Percentiles rank a stretch among this genome's conserved stretches.
Evolutionary conservation across 1,284 basidiomycete species (phyloP).

Genomic region (Schizophyllum amplum): DNA sequence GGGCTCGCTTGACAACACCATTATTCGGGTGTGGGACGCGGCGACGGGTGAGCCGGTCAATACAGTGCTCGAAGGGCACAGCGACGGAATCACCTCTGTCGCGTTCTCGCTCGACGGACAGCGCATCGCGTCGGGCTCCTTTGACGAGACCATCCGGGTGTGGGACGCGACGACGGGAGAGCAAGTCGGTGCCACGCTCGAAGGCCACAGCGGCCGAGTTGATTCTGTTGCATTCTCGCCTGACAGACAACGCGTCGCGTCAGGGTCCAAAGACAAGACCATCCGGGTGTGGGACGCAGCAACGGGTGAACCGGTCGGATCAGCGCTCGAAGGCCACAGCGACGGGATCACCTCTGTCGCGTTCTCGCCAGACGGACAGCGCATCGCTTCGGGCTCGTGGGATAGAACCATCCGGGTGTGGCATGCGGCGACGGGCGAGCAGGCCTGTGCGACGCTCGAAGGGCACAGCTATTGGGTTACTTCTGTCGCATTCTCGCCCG

Average conservation of each 20-base stretch:
- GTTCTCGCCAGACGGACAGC: slow-evolving; percentile 4
- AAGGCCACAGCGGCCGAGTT: background rate
- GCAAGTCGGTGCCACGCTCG: background rate
- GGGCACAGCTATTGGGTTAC: background rate
- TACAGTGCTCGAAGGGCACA: background rate
- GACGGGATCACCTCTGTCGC: slow-evolving; percentile 1
- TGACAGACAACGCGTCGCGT: slow-evolving; percentile 10
- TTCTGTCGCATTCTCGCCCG: slow-evolving; percentile 9
- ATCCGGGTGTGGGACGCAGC: slow-evolving; percentile 14
- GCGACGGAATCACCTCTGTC: slow-evolving; percentile 18
- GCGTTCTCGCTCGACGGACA: slow-evolving; percentile 52
- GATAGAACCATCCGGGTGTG: slow-evolving; percentile 1
- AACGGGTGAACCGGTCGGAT: slow-evolving; percentile 5
- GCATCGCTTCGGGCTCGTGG: slow-evolving; percentile 1
- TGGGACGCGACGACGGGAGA: slow-evolving; percentile 1
- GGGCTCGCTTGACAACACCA: slow-evolving; percentile 5
- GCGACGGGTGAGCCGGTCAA: background rate
- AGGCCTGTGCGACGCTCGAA: background rate
- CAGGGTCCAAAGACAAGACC: slow-evolving; percentile 11
- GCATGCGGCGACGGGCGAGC: background rate
- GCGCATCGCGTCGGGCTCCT: slow-evolving; percentile 24
- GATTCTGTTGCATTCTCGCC: slow-evolving; percentile 10
- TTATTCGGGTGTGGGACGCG: slow-evolving; percentile 7
- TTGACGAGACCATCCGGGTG: background rate
- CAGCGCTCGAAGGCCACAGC: slow-evolving; percentile 4